Evolutionary conservation across 2,329 filamentous ascomycete genomes (phyloP).

Genomic region (Chaetomiaceae sp.): DNA sequence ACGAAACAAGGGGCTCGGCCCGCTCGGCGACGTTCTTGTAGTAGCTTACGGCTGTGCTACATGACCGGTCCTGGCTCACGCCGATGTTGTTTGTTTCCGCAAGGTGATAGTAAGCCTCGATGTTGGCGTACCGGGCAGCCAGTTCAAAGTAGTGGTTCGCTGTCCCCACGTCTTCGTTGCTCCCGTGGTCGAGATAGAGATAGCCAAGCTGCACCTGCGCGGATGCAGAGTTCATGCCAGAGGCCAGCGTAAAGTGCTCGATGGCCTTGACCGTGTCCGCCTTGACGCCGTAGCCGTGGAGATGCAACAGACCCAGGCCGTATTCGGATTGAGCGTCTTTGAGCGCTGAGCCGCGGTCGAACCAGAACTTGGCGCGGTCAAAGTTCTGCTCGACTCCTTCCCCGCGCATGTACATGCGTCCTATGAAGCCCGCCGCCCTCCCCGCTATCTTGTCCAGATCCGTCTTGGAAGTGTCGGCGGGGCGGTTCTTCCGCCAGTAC

Average conservation of each 20-base stretch:
- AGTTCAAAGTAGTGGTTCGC: slow-evolving; percentile 85
- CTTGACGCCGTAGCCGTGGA: slow-evolving; percentile 66
- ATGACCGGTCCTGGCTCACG: slow-evolving; percentile 74
- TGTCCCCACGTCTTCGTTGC: slow-evolving; percentile 61
- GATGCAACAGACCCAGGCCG: slow-evolving; percentile 75
- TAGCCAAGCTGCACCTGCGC: slow-evolving; percentile 79
- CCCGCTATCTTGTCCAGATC: slow-evolving; percentile 73
- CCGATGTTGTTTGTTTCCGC: slow-evolving; percentile 81
- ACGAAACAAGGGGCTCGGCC: slow-evolving; percentile 67
- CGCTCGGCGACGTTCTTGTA: slow-evolving; percentile 77
- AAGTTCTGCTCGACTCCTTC: slow-evolving; percentile 80
- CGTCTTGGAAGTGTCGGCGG: slow-evolving; percentile 62
- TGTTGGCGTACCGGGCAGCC: slow-evolving; percentile 73
- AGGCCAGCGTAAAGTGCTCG: slow-evolving; percentile 70
- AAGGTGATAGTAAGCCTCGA: slow-evolving; percentile 88
- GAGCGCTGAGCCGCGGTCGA: slow-evolving; percentile 68
- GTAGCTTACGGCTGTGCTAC: slow-evolving; percentile 69
- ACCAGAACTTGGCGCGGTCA: slow-evolving; percentile 73
- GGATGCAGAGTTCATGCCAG: slow-evolving; percentile 74
- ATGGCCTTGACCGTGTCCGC: slow-evolving; percentile 68
- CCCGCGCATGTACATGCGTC: slow-evolving; percentile 83
- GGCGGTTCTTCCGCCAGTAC: slow-evolving; percentile 80
- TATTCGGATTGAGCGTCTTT: slow-evolving; percentile 82
- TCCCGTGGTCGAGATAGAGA: slow-evolving; percentile 80
- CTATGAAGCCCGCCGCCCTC: slow-evolving; percentile 82